Conservation (phyloP, 495 filamentous ascomycete species). For the Tuber brumale region DNA sequence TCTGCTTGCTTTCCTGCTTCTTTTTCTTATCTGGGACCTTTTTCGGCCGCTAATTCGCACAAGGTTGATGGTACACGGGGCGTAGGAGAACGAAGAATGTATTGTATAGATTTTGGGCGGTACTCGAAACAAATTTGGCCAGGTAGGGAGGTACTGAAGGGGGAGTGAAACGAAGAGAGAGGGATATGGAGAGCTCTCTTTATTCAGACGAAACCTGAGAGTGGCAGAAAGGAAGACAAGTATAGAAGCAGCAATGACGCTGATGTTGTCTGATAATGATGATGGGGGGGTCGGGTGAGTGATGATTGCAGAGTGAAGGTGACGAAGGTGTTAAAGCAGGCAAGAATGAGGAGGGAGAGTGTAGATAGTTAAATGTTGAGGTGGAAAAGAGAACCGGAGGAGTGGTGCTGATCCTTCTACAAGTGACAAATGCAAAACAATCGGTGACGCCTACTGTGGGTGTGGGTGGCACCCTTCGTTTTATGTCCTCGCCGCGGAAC, state of each 20-base stretch:
- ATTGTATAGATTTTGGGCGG: constrained; percentile 17
- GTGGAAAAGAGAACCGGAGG: constrained; percentile 13
- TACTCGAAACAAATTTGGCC: not conserved
- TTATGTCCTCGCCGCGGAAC: constrained; percentile 39
- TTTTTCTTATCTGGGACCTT: not conserved
- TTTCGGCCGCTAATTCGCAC: constrained; percentile 6
- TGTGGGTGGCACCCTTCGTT: constrained; percentile 35
- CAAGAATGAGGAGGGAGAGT: constrained; percentile 24
- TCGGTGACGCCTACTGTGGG: constrained; percentile 32
- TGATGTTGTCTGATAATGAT: not conserved
- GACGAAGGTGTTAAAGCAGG: constrained; percentile 24
- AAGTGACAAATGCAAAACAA: constrained; percentile 36
- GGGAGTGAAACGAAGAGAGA: not conserved
- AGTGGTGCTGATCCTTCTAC: constrained; percentile 31
- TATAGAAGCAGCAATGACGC: constrained; percentile 17
- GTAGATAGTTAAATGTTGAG: constrained; percentile 9
- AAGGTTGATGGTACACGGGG: constrained; percentile 19
- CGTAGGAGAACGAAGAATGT: constrained; percentile 9
- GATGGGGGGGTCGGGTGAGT: constrained; percentile 18
- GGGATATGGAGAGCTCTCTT: not conserved
- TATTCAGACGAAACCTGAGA: constrained; percentile 9
- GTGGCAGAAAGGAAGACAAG: constrained; percentile 20
- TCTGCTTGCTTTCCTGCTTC: not conserved
- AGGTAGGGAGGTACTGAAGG: not conserved
- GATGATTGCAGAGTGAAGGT: constrained; percentile 29